These are phyloP conservation scores for Saturnispora serradocipensis DNA, from an alignment of 805 yeast species.

Conservation along the genomic window DNA sequence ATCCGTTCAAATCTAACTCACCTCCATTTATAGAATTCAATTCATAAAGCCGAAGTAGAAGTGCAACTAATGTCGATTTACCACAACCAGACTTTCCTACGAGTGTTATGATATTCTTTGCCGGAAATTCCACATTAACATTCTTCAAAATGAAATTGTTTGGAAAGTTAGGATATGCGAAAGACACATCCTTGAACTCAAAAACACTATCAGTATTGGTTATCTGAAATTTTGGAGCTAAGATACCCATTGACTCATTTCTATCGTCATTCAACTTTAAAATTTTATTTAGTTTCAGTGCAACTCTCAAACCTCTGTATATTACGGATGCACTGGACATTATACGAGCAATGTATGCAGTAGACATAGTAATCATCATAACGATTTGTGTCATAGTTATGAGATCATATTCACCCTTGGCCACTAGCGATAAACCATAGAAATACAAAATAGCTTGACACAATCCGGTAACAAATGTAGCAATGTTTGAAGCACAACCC, in stretches of 20 bases:
- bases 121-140: slow-evolving; percentile 34
- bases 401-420: slow-evolving; percentile 43
- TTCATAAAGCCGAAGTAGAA: slow-evolving; percentile 47
- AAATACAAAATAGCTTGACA: slow-evolving; percentile 70
- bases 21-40: neutral
- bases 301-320: slow-evolving; percentile 71
- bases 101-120: slow-evolving; percentile 51
- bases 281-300: slow-evolving; percentile 36
- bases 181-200: slow-evolving; percentile 36
- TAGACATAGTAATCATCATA: slow-evolving; percentile 63
- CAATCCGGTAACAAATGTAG: slow-evolving; percentile 42
- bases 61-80: slow-evolving; percentile 63
- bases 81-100: slow-evolving; percentile 90
- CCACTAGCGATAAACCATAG: slow-evolving; percentile 71
- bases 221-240: slow-evolving; percentile 20
- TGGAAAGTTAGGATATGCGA: slow-evolving; percentile 36
- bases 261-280: slow-evolving; percentile 27
- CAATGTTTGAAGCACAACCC: slow-evolving; percentile 59
- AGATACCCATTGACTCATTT: slow-evolving; percentile 31
- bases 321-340: slow-evolving; percentile 69
- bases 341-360: slow-evolving; percentile 51
- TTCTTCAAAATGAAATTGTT: slow-evolving; percentile 29
- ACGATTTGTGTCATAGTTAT: slow-evolving; percentile 59
- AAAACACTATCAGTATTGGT: slow-evolving; percentile 21
- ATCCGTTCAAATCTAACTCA: slow-evolving; percentile 27